These are phyloP conservation scores for Sphaerulina musiva DNA, from an alignment of 2,329 filamentous ascomycete genomes.

Conservation along the genomic window DNA sequence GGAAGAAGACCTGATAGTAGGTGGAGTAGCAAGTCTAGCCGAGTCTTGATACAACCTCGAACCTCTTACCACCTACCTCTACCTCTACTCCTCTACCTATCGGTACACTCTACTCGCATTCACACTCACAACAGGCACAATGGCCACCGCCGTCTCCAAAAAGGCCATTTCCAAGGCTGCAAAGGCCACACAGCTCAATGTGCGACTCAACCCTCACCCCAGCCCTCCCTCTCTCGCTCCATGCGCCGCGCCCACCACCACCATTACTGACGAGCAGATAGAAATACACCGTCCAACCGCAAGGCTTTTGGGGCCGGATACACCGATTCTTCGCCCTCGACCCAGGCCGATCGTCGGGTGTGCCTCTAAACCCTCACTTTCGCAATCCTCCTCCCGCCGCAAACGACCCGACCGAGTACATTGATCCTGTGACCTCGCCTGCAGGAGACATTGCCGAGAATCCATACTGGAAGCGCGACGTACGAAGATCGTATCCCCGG, in stretches of 20 bases:
- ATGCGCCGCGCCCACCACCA: not conserved
- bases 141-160: conserved; percentile 20
- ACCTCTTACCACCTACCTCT: too few relatives aligned
- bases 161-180: conserved; percentile 14
- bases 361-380: conserved; percentile 88
- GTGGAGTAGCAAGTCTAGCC: conserved; percentile 11
- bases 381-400: conserved; percentile 76
- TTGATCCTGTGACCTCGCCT: conserved; percentile 77
- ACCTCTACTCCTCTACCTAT: too few relatives aligned
- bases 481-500: conserved; percentile 72
- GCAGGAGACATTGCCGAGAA: conserved; percentile 85
- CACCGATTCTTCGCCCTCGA: conserved; percentile 75
- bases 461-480: conserved; percentile 93
- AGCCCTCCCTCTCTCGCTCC: not conserved
- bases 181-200: conserved; percentile 17
- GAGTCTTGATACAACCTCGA: not conserved
- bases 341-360: conserved; percentile 78
- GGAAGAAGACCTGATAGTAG: not conserved
- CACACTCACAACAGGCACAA: not conserved
- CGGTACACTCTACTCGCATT: too few relatives aligned
- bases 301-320: conserved; percentile 78
- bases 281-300: conserved; percentile 95
- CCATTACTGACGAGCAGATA: conserved; percentile 36
- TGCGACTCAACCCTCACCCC: conserved; percentile 1
- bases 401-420: conserved; percentile 63